Evolutionary conservation across 176 grass and related monocot genomes (phyloP).

Genomic region (Thalia dealbata): DNA sequence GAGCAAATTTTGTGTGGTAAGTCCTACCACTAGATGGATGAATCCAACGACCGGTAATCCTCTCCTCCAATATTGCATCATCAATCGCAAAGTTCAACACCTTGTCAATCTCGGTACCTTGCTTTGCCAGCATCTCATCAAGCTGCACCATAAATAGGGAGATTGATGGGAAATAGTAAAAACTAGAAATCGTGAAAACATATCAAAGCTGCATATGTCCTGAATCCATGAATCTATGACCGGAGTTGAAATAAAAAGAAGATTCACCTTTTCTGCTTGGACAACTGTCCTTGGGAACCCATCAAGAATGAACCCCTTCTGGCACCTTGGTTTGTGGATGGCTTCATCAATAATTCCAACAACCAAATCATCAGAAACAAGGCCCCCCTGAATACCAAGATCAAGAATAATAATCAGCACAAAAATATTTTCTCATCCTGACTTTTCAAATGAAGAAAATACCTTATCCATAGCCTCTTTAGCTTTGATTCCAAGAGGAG

Average conservation of each 20-base stretch:
- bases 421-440: constrained; percentile 3
- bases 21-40: constrained; percentile 74
- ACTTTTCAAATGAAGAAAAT: constrained; percentile 2
- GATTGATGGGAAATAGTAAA: neutral
- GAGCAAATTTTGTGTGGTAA: constrained; percentile 92
- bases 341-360: constrained; percentile 98
- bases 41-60: constrained; percentile 96
- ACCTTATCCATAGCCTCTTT: constrained; percentile 93
- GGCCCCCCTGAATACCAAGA: constrained; percentile 54
- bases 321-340: constrained; percentile 89
- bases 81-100: constrained; percentile 91
- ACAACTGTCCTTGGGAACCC: constrained; percentile 91
- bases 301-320: constrained; percentile 98
- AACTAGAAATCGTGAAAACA: neutral
- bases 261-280: constrained; percentile 81
- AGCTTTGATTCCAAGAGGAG: constrained; percentile 84
- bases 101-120: constrained; percentile 80
- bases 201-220: neutral
- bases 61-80: constrained; percentile 85
- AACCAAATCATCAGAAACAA: constrained; percentile 92
- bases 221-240: neutral
- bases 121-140: constrained; percentile 83
- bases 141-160: constrained; percentile 35
- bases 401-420: constrained; percentile 13
- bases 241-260: neutral